phyloP scores from a whole-genome alignment of 768 basidiomycete genomes.

The Lactarius sanguifluus region DNA sequence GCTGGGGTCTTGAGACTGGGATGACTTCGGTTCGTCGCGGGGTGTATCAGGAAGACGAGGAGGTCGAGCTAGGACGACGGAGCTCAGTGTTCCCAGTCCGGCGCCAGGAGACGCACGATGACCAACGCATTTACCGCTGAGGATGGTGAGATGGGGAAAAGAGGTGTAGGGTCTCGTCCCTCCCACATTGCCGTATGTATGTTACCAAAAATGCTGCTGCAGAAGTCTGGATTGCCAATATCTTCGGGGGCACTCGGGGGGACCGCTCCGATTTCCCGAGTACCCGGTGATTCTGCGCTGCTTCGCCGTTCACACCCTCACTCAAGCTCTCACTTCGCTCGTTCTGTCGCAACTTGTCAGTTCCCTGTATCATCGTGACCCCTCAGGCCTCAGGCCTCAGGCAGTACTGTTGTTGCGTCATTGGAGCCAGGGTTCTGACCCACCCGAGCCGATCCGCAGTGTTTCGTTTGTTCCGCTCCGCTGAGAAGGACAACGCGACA shows the following conservation, averaged over 20 bases:
- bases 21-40: background rate
- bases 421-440: background rate
- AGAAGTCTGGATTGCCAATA: constrained; percentile 4
- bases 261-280: background rate
- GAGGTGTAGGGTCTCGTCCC: no score
- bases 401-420: background rate
- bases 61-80: constrained; percentile 11
- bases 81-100: background rate
- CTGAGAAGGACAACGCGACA: background rate
- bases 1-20: constrained; percentile 28
- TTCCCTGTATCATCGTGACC: no score
- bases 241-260: background rate
- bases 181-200: background rate
- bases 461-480: background rate
- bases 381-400: no score
- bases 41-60: constrained; percentile 18
- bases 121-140: constrained; percentile 15
- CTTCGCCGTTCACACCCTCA: no score
- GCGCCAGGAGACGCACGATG: background rate
- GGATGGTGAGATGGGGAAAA: constrained; percentile 3
- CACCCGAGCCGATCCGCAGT: background rate
- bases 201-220: background rate
- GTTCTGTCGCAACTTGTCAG: no score
- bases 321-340: no score
- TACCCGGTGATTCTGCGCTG: no score